Base-by-base conservation (phyloP, 805 yeast species). In the Kuraishia piskuri region DNA sequence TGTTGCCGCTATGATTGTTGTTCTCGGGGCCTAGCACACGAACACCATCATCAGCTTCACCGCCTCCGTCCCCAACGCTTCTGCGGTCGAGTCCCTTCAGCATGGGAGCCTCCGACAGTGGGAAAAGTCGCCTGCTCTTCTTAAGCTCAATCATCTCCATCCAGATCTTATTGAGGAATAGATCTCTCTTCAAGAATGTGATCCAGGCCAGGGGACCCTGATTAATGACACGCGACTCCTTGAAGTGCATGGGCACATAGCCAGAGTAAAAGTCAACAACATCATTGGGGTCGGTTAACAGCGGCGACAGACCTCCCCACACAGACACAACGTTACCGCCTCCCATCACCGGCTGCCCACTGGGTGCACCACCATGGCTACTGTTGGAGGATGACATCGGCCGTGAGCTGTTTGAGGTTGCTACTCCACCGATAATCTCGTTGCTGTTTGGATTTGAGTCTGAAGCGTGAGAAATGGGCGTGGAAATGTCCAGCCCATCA, bases 121-220 rank as follows among this genome's bases (percentile, higher is more conserved):
- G 55, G 50, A 54, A 52, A n/a, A 50, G 31, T 22, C 50, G 51
- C 51, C 31, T 37, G 14, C 53, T 47, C 49, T 56, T 61, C 46
- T 60, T 66, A 36, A 50, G 51, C 20, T 58, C 63, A 21, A 61
- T 23, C 6, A 63, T 56, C 53, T 58, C 59, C 36, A 50, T 51
- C 82, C 67, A 71, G n/a, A 72, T 56, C 2, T 70, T 64, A 19
- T 61, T 59, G 54, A 71, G 48, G 59, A 66, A 67, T 49, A 66
- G 68, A 63, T 82, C 87, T 56, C 72, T 78, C 53, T 72, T 71
- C 52, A 80, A 63, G 23, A 77, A 54, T 0, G 84, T 64, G 3
- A 75, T 57, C 75, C 82, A 76, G 0, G 83, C 63, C 37, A 79
- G 69, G 0, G 85, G 81, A 0, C 85, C 86, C 62, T 72, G 75